These are phyloP conservation scores for Limonium bicolor DNA, from an alignment of 148 eudicot genomes.

Conservation along the genomic window DNA sequence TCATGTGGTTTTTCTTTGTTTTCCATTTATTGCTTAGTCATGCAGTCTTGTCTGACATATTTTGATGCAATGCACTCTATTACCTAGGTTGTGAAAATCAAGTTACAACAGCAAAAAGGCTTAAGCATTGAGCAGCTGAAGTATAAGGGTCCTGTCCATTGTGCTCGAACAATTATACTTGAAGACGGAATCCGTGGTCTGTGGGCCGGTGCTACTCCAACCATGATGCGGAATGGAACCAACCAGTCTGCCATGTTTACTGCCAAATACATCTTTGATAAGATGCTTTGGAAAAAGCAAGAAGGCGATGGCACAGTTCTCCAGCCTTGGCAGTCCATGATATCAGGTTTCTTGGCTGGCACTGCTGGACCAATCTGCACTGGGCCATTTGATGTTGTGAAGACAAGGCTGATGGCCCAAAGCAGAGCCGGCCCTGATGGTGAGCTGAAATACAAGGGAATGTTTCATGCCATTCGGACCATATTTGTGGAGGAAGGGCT, in stretches of 20 bases:
- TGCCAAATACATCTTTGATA: constrained; percentile 68
- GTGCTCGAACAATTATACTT: constrained; percentile 60
- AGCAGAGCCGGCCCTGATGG: constrained; percentile 43
- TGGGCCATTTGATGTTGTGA: constrained; percentile 93
- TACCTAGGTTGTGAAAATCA: constrained; percentile 95
- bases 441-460: constrained; percentile 63
- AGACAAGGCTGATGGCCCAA: constrained; percentile 94
- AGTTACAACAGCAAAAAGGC: constrained; percentile 85
- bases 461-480: constrained; percentile 68
- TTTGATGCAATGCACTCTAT: no score
- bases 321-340: constrained; percentile 92
- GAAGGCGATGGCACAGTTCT: constrained; percentile 84
- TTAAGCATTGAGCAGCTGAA: constrained; percentile 60
- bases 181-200: constrained; percentile 91
- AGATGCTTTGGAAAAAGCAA: constrained; percentile 58
- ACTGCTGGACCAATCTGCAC: constrained; percentile 89
- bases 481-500: constrained; percentile 81
- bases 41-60: no score
- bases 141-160: constrained; percentile 88
- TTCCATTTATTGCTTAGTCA: no score
- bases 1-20: no score
- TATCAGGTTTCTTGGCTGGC: constrained; percentile 94
- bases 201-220: constrained; percentile 95
- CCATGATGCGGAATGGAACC: constrained; percentile 94
- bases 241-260: constrained; percentile 96